These are phyloP conservation scores for Aspergillus eucalypticola DNA, from an alignment of 2,329 filamentous ascomycete species.

Conservation along the genomic window DNA sequence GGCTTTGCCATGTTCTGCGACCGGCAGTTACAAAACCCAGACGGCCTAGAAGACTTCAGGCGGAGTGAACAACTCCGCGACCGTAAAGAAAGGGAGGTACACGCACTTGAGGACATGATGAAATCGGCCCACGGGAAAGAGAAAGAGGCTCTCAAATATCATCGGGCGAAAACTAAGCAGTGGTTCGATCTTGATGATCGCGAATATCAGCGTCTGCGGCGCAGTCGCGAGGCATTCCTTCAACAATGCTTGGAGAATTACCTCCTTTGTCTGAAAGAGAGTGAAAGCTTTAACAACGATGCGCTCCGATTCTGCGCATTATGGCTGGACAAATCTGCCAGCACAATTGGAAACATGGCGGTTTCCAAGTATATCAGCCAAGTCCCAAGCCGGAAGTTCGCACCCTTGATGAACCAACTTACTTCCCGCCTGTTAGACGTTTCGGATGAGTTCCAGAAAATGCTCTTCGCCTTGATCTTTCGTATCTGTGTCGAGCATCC, in stretches of 20 bases:
- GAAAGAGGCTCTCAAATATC: slow-evolving; percentile 59
- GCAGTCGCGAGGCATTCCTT: slow-evolving; percentile 79
- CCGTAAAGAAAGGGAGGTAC: slow-evolving; percentile 77
- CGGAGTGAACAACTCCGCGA: slow-evolving; percentile 77
- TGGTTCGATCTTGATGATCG: slow-evolving; percentile 90
- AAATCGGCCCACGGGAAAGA: slow-evolving; percentile 52
- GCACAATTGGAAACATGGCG: slow-evolving; percentile 72
- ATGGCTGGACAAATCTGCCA: slow-evolving; percentile 86
- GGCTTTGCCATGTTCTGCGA: slow-evolving; percentile 96
- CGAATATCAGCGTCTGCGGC: slow-evolving; percentile 76
- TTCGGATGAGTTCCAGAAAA: slow-evolving; percentile 69
- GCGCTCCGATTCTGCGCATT: slow-evolving; percentile 88
- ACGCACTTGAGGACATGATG: slow-evolving; percentile 66
- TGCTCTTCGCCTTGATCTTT: slow-evolving; percentile 72
- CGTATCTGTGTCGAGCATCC: slow-evolving; percentile 91
- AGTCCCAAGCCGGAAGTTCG: slow-evolving; percentile 91
- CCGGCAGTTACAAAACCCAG: slow-evolving; percentile 83
- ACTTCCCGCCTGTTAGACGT: slow-evolving; percentile 84
- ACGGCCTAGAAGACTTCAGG: slow-evolving; percentile 79
- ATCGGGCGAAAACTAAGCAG: slow-evolving; percentile 71
- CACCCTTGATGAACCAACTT: slow-evolving; percentile 89
- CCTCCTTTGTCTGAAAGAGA: slow-evolving; percentile 77
- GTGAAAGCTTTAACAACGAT: slow-evolving; percentile 85
- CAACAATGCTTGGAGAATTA: slow-evolving; percentile 91
- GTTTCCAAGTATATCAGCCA: slow-evolving; percentile 68